Evolutionary conservation across 148 eudicot species (phyloP).

Genomic region (Dysphania ambrosioides): DNA sequence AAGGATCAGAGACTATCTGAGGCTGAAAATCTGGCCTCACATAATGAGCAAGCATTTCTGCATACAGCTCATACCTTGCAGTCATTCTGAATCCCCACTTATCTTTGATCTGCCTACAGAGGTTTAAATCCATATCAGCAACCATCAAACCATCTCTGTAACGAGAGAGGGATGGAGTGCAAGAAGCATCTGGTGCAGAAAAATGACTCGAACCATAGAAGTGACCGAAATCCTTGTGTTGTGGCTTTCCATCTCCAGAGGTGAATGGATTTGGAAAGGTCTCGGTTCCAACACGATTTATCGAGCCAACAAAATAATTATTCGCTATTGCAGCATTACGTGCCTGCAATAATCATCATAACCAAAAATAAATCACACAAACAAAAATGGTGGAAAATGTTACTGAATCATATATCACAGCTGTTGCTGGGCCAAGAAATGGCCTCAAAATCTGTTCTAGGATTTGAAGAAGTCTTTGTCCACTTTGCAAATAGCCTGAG

Average conservation of each 20-base stretch:
- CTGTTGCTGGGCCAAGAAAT: neutral
- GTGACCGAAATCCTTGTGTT: constrained; percentile 87
- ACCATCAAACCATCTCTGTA: constrained; percentile 74
- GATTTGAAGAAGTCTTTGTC: neutral
- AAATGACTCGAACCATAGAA: constrained; percentile 96
- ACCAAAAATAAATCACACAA: neutral
- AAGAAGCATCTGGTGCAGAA: constrained; percentile 95
- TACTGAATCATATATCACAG: neutral
- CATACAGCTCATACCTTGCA: constrained; percentile 72
- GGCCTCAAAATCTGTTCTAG: neutral
- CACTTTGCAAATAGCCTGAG: neutral
- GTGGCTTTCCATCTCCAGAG: constrained; percentile 97
- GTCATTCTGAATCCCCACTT: constrained; percentile 99
- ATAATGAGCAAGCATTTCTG: constrained; percentile 65
- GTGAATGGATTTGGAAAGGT: constrained; percentile 86
- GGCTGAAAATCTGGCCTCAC: constrained; percentile 75
- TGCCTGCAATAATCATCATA: constrained; percentile 49
- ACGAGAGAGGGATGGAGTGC: constrained; percentile 82
- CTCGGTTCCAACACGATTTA: constrained; percentile 94
- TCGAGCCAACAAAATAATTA: constrained; percentile 88
- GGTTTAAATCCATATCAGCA: constrained; percentile 92
- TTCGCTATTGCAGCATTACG: constrained; percentile 97
- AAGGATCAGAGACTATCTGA: constrained; percentile 79
- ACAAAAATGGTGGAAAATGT: neutral
- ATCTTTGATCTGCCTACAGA: constrained; percentile 87